phyloP scores from a whole-genome alignment of 2,329 filamentous ascomycete genomes.

The Zymoseptoria brevis region DNA sequence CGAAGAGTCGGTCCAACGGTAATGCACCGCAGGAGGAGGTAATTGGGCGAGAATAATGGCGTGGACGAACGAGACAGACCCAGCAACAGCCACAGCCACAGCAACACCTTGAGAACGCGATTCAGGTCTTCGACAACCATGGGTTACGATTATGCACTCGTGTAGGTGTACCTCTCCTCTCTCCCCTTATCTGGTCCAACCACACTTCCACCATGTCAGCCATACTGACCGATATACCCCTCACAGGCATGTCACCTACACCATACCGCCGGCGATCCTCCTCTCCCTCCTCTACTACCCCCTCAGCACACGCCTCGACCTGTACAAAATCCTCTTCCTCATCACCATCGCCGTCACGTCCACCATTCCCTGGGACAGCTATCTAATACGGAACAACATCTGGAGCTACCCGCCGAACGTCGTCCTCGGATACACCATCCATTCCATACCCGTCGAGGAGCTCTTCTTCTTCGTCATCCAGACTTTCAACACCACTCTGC shows the following conservation, averaged over 20 bases:
- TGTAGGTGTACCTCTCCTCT: conserved; percentile 40
- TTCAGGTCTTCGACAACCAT: conserved; percentile 28
- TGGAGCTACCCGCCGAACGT: conserved; percentile 64
- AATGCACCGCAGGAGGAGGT: not conserved
- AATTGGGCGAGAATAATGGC: not conserved
- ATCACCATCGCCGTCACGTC: conserved; percentile 56
- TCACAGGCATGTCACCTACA: conserved; percentile 57
- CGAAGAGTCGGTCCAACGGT: not conserved
- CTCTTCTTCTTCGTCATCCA: conserved; percentile 72
- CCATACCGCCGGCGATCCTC: conserved; percentile 53
- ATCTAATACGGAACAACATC: conserved; percentile 58
- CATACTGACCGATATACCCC: not conserved
- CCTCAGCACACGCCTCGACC: conserved; percentile 53
- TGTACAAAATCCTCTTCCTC: conserved; percentile 55
- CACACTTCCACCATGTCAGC: not conserved
- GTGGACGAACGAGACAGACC: not conserved
- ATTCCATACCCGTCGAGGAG: conserved; percentile 62
- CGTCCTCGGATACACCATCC: conserved; percentile 55
- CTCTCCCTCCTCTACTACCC: conserved; percentile 55
- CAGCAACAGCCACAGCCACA: not conserved
- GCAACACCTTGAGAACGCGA: not conserved
- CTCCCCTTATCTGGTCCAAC: not conserved
- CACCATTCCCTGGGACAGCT: conserved; percentile 70
- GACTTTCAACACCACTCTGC: conserved; percentile 62
- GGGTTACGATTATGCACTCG: conserved; percentile 55